A percentile compares a stretch with the other conserved stretches of the same genome.
Conservation (phyloP, 768 basidiomycete species). For the Termitomyces eurrhizus region DNA sequence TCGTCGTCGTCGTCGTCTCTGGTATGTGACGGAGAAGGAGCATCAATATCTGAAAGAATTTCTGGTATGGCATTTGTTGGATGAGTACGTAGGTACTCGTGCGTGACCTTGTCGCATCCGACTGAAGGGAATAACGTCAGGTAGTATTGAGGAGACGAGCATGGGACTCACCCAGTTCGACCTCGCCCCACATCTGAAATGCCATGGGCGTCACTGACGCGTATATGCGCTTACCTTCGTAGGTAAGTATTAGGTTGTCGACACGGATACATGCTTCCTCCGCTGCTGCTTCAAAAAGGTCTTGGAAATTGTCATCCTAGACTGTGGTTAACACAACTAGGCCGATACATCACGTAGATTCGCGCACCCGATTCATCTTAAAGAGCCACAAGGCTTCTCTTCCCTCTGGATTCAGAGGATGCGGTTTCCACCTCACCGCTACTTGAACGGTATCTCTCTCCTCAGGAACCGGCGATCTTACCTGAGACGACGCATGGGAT, state of each 20-base stretch:
- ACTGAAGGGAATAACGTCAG: conserved; percentile 33
- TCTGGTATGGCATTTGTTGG: conserved; percentile 14
- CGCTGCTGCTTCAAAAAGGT: conserved; percentile 62
- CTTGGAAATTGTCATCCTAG: conserved; percentile 63
- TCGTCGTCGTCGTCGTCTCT: conserved; percentile 14
- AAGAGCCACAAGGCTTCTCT: conserved; percentile 44
- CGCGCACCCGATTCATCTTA: conserved; percentile 55
- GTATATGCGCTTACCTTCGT: conserved; percentile 61
- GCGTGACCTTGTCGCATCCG: conserved; percentile 61
- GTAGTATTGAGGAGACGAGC: neutral
- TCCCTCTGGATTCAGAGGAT: conserved; percentile 48
- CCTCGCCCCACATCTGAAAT: conserved; percentile 65
- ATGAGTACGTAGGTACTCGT: conserved; percentile 52
- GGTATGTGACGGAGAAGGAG: conserved; percentile 1
- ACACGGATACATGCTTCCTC: conserved; percentile 51
- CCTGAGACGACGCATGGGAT: conserved; percentile 19
- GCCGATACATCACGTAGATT: neutral
- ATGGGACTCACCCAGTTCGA: conserved; percentile 50
- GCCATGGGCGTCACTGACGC: conserved; percentile 65
- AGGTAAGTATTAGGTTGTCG: conserved; percentile 55
- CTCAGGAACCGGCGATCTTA: conserved; percentile 27
- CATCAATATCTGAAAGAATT: conserved; percentile 16
- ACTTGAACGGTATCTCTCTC: conserved; percentile 41
- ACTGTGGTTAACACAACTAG: neutral
- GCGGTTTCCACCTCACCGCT: conserved; percentile 60